Base-by-base conservation (phyloP, 2,329 filamentous ascomycete species). In the Cyphellophora attinorum region DNA sequence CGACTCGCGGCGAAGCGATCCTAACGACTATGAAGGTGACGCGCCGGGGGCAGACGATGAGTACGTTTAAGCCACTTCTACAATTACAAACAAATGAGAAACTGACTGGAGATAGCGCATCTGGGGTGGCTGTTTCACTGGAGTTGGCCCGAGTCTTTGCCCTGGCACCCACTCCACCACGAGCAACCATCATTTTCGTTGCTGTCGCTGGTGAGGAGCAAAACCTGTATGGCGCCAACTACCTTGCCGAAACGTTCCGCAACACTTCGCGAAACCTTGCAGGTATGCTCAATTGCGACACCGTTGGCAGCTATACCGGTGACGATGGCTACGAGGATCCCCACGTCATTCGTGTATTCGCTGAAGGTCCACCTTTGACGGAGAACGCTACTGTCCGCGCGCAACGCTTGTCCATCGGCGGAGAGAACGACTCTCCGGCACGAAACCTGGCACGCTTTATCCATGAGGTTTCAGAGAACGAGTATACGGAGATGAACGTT, bases 141-240 rank as follows among this genome's bases (percentile, higher is more conserved):
- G 72, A 76, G 51, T 58, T 76, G 27, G 69, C 70, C 3, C 60
- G 71, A 8, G 56, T 74, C 28, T 57, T 70, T 39, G 63, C 71
- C 1, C 13, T n/a, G 3, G 18, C 25, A 12, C 15, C 13, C 13
- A 65, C 57, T 29, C n/a, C n/a, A n/a, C 70, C 67, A 1, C 59
- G 59, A 35, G 64, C 69, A 1, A 74, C 69, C 2, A 68, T 76
- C 41, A 65, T 72, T 29, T 72, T 76, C 33, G 70, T 60, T 3
- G 70, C 72, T 3, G 68, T 72, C 2, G 68, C 72, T 1, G 72
- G 70, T 11, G 72, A 76, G 51, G 72, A 76, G 42, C 72, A 76
- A 54, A 60, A 58, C 4, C 60, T 75, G 2, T 69, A 68, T 35
- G 72, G 72, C 3, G 56, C 68, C 4, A 55, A 57, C 3, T 67